A percentile compares a stretch with the other conserved stretches of the same genome.
These are phyloP conservation scores for Phanerochaete sordida DNA, from an alignment of 768 basidiomycete species.

Conservation along the genomic window DNA sequence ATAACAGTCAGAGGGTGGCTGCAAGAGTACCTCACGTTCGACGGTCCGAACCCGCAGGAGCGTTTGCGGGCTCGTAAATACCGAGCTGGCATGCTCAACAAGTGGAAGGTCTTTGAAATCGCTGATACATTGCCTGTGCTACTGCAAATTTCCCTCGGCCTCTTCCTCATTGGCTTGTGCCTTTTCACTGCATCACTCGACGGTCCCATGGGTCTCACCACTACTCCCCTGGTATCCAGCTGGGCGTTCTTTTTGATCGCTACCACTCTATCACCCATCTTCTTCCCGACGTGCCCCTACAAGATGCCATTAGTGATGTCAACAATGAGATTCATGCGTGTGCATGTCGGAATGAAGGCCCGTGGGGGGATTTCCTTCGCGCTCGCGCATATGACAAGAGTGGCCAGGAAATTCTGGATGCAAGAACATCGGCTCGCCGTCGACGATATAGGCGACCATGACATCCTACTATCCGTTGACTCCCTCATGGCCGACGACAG, in stretches of 20 bases:
- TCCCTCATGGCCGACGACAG: neutral
- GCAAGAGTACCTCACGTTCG: neutral
- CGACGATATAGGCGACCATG: neutral
- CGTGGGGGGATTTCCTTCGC: too few relatives aligned
- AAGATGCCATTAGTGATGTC: neutral
- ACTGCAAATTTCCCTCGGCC: neutral
- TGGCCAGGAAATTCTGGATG: too few relatives aligned
- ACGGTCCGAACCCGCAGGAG: neutral
- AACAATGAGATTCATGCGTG: too few relatives aligned
- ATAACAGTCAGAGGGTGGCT: neutral
- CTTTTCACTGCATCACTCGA: neutral
- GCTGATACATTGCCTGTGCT: neutral
- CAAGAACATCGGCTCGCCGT: neutral
- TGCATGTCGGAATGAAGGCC: too few relatives aligned
- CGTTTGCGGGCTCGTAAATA: neutral
- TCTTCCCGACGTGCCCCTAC: slow-evolving; percentile 5
- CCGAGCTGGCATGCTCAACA: neutral
- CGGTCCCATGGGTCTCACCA: neutral
- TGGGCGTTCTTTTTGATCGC: neutral
- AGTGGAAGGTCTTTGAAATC: slow-evolving; percentile 2
- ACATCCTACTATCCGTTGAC: neutral
- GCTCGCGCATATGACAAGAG: too few relatives aligned
- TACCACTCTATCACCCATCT: neutral
- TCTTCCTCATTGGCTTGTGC: slow-evolving; percentile 1
- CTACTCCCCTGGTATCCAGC: neutral